Percentiles rank a stretch among this genome's conserved stretches.
Conservation (phyloP, 768 basidiomycete genomes). For the Termitomyces titanicus region DNA sequence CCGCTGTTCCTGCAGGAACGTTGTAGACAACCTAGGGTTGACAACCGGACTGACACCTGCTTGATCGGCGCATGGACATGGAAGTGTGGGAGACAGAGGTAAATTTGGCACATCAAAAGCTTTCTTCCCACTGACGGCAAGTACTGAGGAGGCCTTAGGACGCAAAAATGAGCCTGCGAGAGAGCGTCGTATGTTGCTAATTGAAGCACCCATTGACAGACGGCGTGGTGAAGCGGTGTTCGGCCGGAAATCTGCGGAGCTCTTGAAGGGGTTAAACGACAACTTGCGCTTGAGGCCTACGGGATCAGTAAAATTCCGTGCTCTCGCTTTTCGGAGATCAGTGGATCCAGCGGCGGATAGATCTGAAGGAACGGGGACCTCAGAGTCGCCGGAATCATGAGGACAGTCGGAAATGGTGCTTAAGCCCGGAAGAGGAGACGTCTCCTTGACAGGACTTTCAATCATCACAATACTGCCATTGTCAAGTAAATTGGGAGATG, state of each 20-base stretch:
- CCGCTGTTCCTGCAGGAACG: constrained; percentile 5
- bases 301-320: constrained; percentile 15
- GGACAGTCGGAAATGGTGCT: constrained; percentile 10
- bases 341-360: background rate
- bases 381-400: constrained; percentile 11
- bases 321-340: background rate
- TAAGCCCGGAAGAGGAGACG: constrained; percentile 3
- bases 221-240: constrained; percentile 5
- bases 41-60: constrained; percentile 1
- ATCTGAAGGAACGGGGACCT: constrained; percentile 4
- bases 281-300: constrained; percentile 22
- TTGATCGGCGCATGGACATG: constrained; percentile 13
- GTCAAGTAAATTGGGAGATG: constrained; percentile 5
- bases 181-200: constrained; percentile 44
- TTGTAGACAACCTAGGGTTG: background rate
- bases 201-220: constrained; percentile 31
- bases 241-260: constrained; percentile 18
- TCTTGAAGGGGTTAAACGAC: constrained; percentile 35
- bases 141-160: constrained; percentile 13
- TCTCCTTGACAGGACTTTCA: constrained; percentile 37
- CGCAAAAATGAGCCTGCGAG: constrained; percentile 33
- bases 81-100: constrained; percentile 34
- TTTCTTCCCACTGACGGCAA: constrained; percentile 15
- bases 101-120: constrained; percentile 30
- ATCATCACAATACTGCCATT: constrained; percentile 26